phyloP scores from a whole-genome alignment of 2,329 filamentous ascomycete species.

The Cladophialophora carrionii region DNA sequence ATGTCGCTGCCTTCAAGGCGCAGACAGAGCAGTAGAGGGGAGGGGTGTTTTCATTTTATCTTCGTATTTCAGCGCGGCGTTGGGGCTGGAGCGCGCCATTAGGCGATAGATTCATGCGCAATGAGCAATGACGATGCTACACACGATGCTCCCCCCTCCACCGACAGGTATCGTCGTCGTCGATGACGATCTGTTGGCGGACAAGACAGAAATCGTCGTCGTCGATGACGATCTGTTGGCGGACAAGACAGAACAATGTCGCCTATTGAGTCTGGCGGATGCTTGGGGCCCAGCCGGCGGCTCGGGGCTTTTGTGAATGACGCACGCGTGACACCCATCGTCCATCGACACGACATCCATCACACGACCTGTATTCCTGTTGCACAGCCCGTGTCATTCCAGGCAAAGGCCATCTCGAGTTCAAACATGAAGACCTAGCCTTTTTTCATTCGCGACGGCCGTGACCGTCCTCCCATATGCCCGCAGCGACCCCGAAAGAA shows the following conservation, averaged over 20 bases:
- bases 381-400: conserved; percentile 2
- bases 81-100: conserved; percentile 39
- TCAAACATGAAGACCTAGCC: conserved; percentile 20
- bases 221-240: neutral
- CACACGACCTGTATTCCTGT: conserved; percentile 14
- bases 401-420: neutral
- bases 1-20: conserved; percentile 34
- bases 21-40: conserved; percentile 31
- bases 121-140: conserved; percentile 22
- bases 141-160: neutral
- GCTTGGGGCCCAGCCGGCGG: neutral
- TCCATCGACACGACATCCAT: neutral
- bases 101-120: conserved; percentile 14
- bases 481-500: conserved; percentile 4
- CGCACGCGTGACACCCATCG: neutral
- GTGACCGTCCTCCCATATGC: conserved; percentile 26
- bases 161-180: neutral
- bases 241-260: neutral
- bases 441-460: conserved; percentile 17
- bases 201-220: neutral
- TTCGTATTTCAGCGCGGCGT: conserved; percentile 50
- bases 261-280: conserved; percentile 11
- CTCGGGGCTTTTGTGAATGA: conserved; percentile 1
- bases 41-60: conserved; percentile 37
- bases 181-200: neutral